phyloP scores from a whole-genome alignment of 345 rosid species.

The Sonneratia caseolaris region DNA sequence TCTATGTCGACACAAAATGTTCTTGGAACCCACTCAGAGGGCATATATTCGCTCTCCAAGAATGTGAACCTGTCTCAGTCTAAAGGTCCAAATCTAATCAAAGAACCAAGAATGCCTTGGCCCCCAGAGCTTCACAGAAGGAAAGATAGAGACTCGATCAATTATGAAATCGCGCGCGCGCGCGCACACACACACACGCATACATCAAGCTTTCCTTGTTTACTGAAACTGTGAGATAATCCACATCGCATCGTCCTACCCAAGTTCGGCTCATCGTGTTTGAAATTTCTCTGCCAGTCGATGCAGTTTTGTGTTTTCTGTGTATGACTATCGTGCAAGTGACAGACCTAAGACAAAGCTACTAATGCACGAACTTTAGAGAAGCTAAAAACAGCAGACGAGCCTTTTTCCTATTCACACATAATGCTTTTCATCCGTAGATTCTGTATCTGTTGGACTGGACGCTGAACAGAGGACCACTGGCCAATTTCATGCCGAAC shows the following conservation, averaged over 20 bases:
- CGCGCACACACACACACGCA: not conserved
- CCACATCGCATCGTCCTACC: not conserved
- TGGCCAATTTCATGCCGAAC: conserved; percentile 2
- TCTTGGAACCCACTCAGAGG: not conserved
- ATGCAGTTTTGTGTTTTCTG: not conserved
- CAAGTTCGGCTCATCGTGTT: not conserved
- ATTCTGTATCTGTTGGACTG: conserved; percentile 15
- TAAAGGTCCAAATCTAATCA: not conserved
- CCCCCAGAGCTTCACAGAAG: not conserved
- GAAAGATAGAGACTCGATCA: not conserved
- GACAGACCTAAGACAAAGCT: no score
- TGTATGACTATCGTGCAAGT: not conserved
- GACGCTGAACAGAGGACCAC: conserved; percentile 24
- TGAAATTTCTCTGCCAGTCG: not conserved
- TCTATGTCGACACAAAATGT: not conserved
- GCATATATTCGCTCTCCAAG: not conserved
- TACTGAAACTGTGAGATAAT: not conserved
- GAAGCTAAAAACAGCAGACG: no score
- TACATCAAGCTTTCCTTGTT: not conserved
- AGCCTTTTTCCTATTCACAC: not conserved
- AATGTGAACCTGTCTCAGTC: conserved; percentile 1
- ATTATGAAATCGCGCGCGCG: not conserved
- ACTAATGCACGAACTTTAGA: no score
- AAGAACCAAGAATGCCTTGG: not conserved
- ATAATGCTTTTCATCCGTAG: conserved; percentile 8